A percentile compares a stretch with the other conserved stretches of the same genome.
Evolutionary conservation across 2,329 filamentous ascomycete genomes (phyloP).

Genomic region (Alternaria rosae): DNA sequence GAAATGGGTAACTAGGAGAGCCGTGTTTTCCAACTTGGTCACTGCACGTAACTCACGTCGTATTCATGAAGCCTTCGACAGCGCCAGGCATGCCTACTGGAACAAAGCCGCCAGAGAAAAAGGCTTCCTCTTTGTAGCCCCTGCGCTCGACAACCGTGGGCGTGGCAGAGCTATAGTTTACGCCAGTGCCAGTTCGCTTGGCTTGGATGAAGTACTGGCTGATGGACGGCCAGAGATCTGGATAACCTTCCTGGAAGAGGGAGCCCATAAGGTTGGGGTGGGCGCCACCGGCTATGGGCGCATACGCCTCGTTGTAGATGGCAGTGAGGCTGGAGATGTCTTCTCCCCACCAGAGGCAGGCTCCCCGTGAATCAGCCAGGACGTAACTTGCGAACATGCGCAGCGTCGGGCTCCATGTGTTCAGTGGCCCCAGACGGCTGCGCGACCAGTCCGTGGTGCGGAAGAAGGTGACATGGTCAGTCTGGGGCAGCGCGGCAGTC

Average conservation of each 20-base stretch:
- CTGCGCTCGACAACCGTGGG: slow-evolving; percentile 38
- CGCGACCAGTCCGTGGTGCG: slow-evolving; percentile 36
- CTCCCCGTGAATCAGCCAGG: slow-evolving; percentile 43
- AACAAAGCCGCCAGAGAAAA: slow-evolving; percentile 43
- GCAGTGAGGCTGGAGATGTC: slow-evolving; percentile 32
- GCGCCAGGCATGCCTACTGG: slow-evolving; percentile 36
- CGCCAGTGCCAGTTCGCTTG: slow-evolving; percentile 30
- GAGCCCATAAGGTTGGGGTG: slow-evolving; percentile 45
- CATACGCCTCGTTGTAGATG: slow-evolving; percentile 45
- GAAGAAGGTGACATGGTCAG: slow-evolving; percentile 45
- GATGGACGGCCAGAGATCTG: slow-evolving; percentile 37
- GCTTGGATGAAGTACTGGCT: slow-evolving; percentile 35
- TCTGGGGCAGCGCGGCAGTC: slow-evolving; percentile 40
- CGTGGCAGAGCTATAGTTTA: slow-evolving; percentile 31
- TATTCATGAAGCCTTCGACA: slow-evolving; percentile 28
- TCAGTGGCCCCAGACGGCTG: slow-evolving; percentile 36
- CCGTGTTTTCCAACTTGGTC: background rate
- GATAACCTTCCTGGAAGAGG: slow-evolving; percentile 38
- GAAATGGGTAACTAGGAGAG: background rate
- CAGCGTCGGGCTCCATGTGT: slow-evolving; percentile 36
- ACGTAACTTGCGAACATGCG: slow-evolving; percentile 40
- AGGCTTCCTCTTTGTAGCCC: slow-evolving; percentile 43
- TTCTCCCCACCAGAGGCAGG: slow-evolving; percentile 47
- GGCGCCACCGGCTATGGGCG: slow-evolving; percentile 32
- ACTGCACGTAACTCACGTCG: slow-evolving; percentile 8